Percentiles rank a stretch among this genome's conserved stretches.
Evolutionary conservation across 2,329 filamentous ascomycete species (phyloP).

Genomic region (Juglanconis oblonga): DNA sequence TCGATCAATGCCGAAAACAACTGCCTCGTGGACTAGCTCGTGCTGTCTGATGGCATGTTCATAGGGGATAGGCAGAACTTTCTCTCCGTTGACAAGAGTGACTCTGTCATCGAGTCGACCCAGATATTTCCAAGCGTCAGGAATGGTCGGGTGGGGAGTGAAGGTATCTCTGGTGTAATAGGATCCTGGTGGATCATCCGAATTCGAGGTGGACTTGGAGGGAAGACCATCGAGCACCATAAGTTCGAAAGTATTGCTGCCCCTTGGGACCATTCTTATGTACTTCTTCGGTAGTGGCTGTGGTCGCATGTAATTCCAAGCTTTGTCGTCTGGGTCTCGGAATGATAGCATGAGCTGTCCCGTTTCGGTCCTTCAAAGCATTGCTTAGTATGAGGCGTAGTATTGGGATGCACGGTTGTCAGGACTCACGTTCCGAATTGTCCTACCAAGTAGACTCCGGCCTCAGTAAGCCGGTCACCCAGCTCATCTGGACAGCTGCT

Average conservation of each 20-base stretch:
- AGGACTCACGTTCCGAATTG: conserved; percentile 54
- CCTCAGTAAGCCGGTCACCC: conserved; percentile 49
- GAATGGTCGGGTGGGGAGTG: conserved; percentile 36
- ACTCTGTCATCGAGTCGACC: conserved; percentile 44
- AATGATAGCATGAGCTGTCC: conserved; percentile 61
- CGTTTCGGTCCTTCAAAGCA: conserved; percentile 46
- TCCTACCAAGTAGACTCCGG: conserved; percentile 52
- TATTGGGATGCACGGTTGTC: neutral
- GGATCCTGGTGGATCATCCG: conserved; percentile 27
- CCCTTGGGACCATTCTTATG: too few species aligned
- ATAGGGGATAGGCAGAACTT: conserved; percentile 25
- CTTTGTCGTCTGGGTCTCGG: conserved; percentile 48
- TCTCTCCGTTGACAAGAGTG: conserved; percentile 33
- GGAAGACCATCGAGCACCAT: conserved; percentile 12
- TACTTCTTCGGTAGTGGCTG: neutral
- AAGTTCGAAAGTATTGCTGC: too few species aligned
- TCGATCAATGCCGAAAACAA: conserved; percentile 50
- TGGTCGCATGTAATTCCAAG: conserved; percentile 59
- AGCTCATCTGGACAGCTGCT: conserved; percentile 58
- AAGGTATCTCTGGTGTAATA: conserved; percentile 39
- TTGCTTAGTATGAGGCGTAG: too few species aligned
- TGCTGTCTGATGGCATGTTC: conserved; percentile 53
- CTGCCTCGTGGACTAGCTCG: conserved; percentile 45
- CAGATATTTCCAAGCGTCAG: conserved; percentile 42
- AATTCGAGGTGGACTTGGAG: conserved; percentile 30